These are phyloP conservation scores for Emergomyces africanus DNA, from an alignment of 2,329 filamentous ascomycete genomes.

Conservation along the genomic window DNA sequence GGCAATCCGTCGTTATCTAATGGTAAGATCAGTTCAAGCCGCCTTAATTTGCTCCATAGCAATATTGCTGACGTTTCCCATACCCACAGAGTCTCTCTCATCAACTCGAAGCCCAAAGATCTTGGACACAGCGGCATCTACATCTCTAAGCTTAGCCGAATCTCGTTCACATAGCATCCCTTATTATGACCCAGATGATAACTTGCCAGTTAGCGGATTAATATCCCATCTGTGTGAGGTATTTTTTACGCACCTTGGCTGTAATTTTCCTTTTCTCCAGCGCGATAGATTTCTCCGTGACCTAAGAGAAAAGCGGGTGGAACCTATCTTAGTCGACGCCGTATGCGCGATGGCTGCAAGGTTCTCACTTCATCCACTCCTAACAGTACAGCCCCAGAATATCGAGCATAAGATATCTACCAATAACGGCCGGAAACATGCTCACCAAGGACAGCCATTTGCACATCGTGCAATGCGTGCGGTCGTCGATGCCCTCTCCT, in stretches of 20 bases:
- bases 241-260: slow-evolving; percentile 72
- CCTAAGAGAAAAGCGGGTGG: slow-evolving; percentile 66
- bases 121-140: slow-evolving; percentile 11
- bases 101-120: slow-evolving; percentile 24
- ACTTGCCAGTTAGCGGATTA: slow-evolving; percentile 57
- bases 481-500: slow-evolving; percentile 70
- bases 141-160: slow-evolving; percentile 13
- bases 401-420: slow-evolving; percentile 27
- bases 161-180: slow-evolving; percentile 39
- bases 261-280: slow-evolving; percentile 73
- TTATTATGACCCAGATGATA: slow-evolving; percentile 62
- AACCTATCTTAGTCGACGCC: slow-evolving; percentile 74
- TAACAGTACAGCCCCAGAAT: slow-evolving; percentile 40
- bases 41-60: not conserved
- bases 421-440: slow-evolving; percentile 29
- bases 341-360: slow-evolving; percentile 71
- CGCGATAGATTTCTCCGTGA: slow-evolving; percentile 60
- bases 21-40: slow-evolving; percentile 15
- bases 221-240: slow-evolving; percentile 65
- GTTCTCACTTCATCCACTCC: slow-evolving; percentile 52
- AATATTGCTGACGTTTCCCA: not conserved
- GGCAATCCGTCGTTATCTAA: slow-evolving; percentile 29
- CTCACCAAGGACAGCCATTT: slow-evolving; percentile 64
- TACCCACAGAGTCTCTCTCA: slow-evolving; percentile 22
- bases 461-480: slow-evolving; percentile 72